These are phyloP conservation scores for Lippia alba DNA, from an alignment of 305 asterid genomes.

Conservation along the genomic window DNA sequence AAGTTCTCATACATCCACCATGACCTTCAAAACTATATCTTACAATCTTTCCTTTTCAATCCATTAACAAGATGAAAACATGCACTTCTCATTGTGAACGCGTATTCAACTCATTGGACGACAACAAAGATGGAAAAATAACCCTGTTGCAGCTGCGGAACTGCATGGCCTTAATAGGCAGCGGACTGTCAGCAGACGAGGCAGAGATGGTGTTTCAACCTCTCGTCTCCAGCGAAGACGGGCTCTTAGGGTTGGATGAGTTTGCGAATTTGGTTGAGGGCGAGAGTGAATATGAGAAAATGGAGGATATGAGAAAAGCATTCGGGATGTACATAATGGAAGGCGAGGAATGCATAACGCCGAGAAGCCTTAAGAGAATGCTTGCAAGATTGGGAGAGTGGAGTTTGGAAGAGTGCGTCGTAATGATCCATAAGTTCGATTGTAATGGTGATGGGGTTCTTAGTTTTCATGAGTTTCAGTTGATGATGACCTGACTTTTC, in stretches of 20 bases:
- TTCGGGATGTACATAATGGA: conserved; percentile 28
- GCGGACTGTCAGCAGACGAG: conserved; percentile 9
- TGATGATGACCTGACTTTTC: no score
- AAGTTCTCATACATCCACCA: no score
- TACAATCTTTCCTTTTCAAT: no score
- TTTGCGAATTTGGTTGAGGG: conserved; percentile 19
- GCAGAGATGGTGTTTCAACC: conserved; percentile 21
- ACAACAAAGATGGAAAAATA: conserved; percentile 21
- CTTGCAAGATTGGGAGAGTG: conserved; percentile 16
- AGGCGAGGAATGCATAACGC: conserved; percentile 26
- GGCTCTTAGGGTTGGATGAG: conserved; percentile 28
- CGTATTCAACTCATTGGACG: conserved; percentile 27
- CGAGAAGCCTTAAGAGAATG: conserved; percentile 17
- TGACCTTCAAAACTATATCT: no score
- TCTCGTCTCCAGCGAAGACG: conserved; percentile 4
- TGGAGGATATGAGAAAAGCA: conserved; percentile 21
- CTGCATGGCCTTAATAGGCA: conserved; percentile 15
- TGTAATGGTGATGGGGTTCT: conserved; percentile 22
- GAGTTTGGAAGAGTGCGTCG: conserved; percentile 16
- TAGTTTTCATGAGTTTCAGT: conserved; percentile 23
- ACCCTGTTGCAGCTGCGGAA: conserved; percentile 19
- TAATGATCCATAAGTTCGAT: conserved; percentile 15
- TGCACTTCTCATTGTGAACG: neutral
- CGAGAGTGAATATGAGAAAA: conserved; percentile 18
- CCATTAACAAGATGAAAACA: neutral